These are phyloP conservation scores for Penicillium verhagenii DNA, from an alignment of 495 filamentous ascomycete genomes.

Conservation along the genomic window DNA sequence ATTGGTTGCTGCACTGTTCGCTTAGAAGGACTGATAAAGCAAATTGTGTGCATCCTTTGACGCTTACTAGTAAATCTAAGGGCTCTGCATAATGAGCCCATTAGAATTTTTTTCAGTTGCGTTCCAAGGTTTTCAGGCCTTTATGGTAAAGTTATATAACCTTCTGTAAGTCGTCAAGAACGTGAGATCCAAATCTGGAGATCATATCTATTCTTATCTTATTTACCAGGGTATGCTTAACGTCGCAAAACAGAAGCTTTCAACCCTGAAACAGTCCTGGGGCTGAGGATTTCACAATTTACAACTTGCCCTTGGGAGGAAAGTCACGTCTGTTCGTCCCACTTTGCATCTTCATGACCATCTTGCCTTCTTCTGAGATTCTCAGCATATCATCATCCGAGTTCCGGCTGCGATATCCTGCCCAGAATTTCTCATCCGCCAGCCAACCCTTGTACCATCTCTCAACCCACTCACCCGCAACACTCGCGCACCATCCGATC, in stretches of 20 bases:
- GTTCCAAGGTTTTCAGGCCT: too few relatives aligned
- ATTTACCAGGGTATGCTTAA: too few relatives aligned
- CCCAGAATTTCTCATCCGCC: not conserved
- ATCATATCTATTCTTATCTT: not conserved
- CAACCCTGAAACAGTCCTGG: too few relatives aligned
- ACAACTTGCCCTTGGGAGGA: not conserved
- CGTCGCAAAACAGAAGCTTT: too few relatives aligned
- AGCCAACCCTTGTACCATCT: not conserved
- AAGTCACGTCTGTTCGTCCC: not conserved
- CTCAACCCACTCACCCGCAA: not conserved
- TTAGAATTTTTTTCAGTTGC: not conserved
- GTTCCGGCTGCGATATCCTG: not conserved
- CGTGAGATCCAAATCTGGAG: not conserved
- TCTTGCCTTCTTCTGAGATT: not conserved
- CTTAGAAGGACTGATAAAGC: not conserved
- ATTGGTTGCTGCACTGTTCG: slow-evolving; percentile 27
- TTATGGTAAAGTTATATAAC: too few relatives aligned
- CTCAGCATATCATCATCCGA: not conserved
- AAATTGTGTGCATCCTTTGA: not conserved
- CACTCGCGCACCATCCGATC: not conserved
- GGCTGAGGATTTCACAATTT: not conserved
- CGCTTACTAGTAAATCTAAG: not conserved
- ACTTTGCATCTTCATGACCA: not conserved
- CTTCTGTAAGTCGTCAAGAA: not conserved
- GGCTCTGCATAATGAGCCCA: not conserved